Evolutionary conservation across 2,329 filamentous ascomycete species (phyloP), one percentile per base, ranked within the genome.

Genomic region (Gnomoniopsis sp.): DNA sequence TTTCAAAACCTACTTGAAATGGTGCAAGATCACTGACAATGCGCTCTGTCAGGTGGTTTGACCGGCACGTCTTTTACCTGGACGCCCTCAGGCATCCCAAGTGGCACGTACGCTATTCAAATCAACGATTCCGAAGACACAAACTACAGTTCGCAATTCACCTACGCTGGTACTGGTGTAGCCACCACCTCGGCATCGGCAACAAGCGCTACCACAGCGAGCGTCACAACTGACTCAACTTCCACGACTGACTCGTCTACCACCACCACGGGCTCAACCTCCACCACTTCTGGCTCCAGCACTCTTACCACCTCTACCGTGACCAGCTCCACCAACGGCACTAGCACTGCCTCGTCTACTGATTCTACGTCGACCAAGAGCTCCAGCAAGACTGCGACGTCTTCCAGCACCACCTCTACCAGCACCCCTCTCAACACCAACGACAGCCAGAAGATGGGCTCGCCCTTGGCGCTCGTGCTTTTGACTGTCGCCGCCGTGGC

Each of bases 141-240:
- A 67, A 81, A 81, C 77, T 81, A 76, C 74, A 76, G 74, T 65
- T 4, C 59, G 14, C 70, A 70, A 67, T 81, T 78, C 68, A 15
- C 62, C 8, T 63, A 76, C 52, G 21, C 53, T 17, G 73, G 72
- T 47, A 67, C 62, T 22, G 66, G 65, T 48, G 53, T 58, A 52
- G 30, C 62, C 7, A 55, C 60, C 23, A 56, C 65, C 22, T 62
- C 55, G 49, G 19, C 44, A 6, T 8, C 44, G 26, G 26, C 26
- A 4, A 30, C 26, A 30, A 30, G 26, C 26, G 26, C 26, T 11
- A 23, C 64, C 23, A 53, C 55, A 58, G 57, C 60, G 36, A 56
- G 66, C 61, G 63, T 56, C 59, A 49, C 44, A n/a, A 23, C 57
- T 36, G 61, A 60, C 47, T 61, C 53, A 49, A 55, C 59, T 54